Conservation (phyloP, 805 yeast genomes). For the Hanseniaspora lindneri region DNA sequence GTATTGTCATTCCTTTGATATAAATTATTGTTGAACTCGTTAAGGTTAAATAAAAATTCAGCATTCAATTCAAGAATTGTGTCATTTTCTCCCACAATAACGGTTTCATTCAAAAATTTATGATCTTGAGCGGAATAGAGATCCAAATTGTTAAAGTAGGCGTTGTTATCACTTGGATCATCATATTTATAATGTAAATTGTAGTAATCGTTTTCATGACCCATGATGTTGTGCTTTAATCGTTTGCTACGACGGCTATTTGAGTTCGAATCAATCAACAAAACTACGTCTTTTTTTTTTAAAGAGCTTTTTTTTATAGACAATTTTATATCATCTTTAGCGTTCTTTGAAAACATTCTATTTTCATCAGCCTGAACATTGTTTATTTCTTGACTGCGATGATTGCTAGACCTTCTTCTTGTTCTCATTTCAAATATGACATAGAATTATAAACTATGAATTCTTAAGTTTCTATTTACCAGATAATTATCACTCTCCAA, state of each 20-base stretch:
- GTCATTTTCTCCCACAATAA: not conserved
- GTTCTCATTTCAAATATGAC: not conserved
- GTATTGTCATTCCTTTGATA: not conserved
- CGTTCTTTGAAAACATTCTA: not conserved
- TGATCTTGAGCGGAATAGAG: not conserved
- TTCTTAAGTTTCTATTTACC: not conserved
- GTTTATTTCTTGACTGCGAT: not conserved
- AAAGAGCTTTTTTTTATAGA: not conserved
- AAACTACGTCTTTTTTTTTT: not conserved
- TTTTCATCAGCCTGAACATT: too few species aligned
- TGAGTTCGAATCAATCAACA: not conserved
- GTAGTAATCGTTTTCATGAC: not conserved
- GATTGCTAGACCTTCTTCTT: not conserved
- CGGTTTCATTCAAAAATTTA: not conserved
- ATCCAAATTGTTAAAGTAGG: not conserved
- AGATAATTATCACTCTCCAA: too few species aligned
- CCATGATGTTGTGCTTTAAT: not conserved
- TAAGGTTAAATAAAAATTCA: not conserved
- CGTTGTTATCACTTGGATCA: not conserved
- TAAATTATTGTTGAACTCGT: conserved; percentile 6
- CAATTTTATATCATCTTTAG: not conserved
- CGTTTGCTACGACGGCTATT: not conserved
- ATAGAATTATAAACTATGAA: too few species aligned
- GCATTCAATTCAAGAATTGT: not conserved
- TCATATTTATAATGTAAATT: not conserved